These are phyloP conservation scores for Malus hybrid DNA, from an alignment of 331 rosid species.

Conservation along the genomic window DNA sequence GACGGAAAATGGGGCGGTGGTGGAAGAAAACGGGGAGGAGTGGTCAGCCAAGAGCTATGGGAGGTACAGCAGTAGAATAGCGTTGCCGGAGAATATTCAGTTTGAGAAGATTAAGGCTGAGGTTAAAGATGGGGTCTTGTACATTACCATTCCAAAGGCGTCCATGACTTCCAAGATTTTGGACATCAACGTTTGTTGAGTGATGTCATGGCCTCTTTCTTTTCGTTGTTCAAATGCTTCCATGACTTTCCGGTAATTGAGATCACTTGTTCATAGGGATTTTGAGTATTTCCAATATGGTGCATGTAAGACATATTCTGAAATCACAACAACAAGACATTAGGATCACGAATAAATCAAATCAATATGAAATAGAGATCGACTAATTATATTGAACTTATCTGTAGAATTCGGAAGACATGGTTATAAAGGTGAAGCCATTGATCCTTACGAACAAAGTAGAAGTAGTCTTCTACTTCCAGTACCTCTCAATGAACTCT, in stretches of 20 bases:
- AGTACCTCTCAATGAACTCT: too few relatives aligned
- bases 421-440: too few relatives aligned
- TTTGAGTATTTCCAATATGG: conserved; percentile 50
- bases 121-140: conserved; percentile 82
- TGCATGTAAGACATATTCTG: conserved; percentile 25
- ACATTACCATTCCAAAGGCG: conserved; percentile 59
- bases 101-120: conserved; percentile 71
- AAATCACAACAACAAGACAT: too few relatives aligned
- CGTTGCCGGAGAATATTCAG: conserved; percentile 63
- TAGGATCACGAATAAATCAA: too few relatives aligned
- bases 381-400: too few relatives aligned
- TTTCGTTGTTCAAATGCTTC: neutral
- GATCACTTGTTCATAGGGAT: conserved; percentile 86
- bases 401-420: too few relatives aligned
- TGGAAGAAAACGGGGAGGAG: conserved; percentile 21
- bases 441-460: too few relatives aligned
- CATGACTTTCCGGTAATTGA: conserved; percentile 57
- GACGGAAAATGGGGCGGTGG: neutral
- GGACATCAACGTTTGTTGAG: conserved; percentile 50
- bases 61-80: conserved; percentile 55
- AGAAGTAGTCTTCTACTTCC: too few relatives aligned
- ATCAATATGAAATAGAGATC: too few relatives aligned
- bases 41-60: conserved; percentile 86
- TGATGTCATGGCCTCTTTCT: neutral
- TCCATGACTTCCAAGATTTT: conserved; percentile 18